A percentile compares a stretch with the other conserved stretches of the same genome.
Conservation (phyloP, 75 land plant genomes). For the Sequoiadendron giganteum region DNA sequence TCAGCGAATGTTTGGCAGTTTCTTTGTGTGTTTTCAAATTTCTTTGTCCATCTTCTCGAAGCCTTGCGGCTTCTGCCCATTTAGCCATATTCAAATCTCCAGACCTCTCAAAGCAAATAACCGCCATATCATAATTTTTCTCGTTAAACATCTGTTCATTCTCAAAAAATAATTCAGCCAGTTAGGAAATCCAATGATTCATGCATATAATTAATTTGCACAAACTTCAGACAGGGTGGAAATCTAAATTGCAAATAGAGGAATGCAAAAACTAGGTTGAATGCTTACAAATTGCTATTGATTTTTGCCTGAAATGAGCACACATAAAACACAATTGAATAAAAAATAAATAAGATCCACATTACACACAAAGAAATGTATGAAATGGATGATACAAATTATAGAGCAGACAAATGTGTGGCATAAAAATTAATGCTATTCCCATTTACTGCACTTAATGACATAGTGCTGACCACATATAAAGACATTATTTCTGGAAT, state of each 20-base stretch:
- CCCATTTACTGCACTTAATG: not conserved
- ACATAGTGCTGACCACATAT: not conserved
- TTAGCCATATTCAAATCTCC: slow-evolving; percentile 38
- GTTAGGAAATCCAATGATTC: not conserved
- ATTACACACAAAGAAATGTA: not conserved
- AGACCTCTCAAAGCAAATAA: slow-evolving; percentile 71
- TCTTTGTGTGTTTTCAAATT: slow-evolving; percentile 23
- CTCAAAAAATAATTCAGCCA: not conserved
- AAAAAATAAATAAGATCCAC: too few relatives aligned
- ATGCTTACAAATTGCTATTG: not conserved
- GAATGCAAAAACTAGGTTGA: not conserved
- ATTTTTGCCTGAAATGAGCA: not conserved
- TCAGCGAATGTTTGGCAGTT: slow-evolving; percentile 16
- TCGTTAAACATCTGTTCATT: slow-evolving; percentile 44
- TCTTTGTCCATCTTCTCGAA: slow-evolving; percentile 34
- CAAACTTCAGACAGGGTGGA: not conserved
- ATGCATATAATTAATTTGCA: not conserved
- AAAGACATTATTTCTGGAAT: not conserved
- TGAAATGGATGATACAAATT: not conserved
- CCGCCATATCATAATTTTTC: slow-evolving; percentile 55
- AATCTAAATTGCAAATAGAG: not conserved
- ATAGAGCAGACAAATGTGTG: not conserved
- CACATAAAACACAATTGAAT: not conserved
- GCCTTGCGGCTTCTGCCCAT: slow-evolving; percentile 50
- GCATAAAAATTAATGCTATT: not conserved